Evolutionary conservation across 1,284 basidiomycete species (phyloP), one percentile per base, ranked within the genome.

Genomic region (Pisolithus thermaeus): DNA sequence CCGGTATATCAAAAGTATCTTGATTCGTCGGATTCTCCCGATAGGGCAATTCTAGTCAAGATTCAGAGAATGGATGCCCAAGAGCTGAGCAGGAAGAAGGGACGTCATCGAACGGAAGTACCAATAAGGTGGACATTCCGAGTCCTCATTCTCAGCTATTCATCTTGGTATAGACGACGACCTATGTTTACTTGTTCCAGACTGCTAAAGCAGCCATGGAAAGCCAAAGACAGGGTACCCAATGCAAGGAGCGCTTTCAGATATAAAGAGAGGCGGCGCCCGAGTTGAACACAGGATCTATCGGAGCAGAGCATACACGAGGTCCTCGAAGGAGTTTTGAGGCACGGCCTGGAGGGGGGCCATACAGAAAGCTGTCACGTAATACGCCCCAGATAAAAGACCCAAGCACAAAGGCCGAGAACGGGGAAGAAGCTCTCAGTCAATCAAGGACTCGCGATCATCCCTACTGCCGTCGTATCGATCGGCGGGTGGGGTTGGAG

Each of bases 1-100:
- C 92, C 59, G 44, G 92, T 86, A 3, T 92, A 91, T 66, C 90
- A 92, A 64, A 92, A 96, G 61, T 96, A 93, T 69, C 71, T 90
- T 54, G 84, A 87, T 32, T 67, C 81, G 5, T 80, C 90, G n/a
- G 92, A 94, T 52, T 78, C 84, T 5, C 76, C 95, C 42, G 93
- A 96, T 72, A 87, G 84, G 71, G 84, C 84, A 59, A 89, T 96
- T 60, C 69, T 75, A 40, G 64, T 78, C 37, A 89, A 87, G 65
- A 76, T 89, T 54, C 84, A 87, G 73, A 86, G 84, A 84, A 86
- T 64, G n/a, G 83, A 86, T 51, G 75, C 68, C 2, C 83, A 83
- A 5, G 87, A 87, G 63, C 66, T 74, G 22, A 69, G 64, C 56
- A 84, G 82, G 74, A 88, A 87, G 75, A 87, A 85, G 73, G 87